A percentile compares a stretch with the other conserved stretches of the same genome.
Evolutionary conservation across 805 yeast species (phyloP).

Genomic region (Cyberlindnera bimundalis): DNA sequence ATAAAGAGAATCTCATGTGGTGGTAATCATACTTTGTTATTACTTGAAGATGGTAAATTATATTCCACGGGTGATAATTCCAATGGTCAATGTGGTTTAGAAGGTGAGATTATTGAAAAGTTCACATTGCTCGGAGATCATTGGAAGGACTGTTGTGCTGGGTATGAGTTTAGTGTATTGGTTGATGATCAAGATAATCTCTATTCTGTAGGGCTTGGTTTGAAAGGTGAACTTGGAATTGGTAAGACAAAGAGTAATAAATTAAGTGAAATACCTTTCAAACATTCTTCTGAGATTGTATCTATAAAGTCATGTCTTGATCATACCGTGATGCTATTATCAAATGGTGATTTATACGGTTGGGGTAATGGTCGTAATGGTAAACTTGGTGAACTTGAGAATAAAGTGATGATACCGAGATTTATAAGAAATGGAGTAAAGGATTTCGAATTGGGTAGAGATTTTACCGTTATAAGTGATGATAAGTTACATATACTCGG

Average conservation of each 20-base stretch:
- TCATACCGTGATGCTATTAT: constrained; percentile 38
- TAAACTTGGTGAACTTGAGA: constrained; percentile 36
- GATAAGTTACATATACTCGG: constrained; percentile 31
- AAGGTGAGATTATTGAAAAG: constrained; percentile 7
- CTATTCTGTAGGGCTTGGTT: constrained; percentile 59
- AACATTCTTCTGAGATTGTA: constrained; percentile 4
- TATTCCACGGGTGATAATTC: constrained; percentile 59
- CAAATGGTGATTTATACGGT: constrained; percentile 47
- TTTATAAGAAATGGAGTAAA: neutral
- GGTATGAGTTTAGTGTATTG: constrained; percentile 74
- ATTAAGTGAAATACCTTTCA: constrained; percentile 10
- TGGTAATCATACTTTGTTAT: constrained; percentile 78
- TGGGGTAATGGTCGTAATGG: constrained; percentile 72
- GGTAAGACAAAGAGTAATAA: constrained; percentile 26
- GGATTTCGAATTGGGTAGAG: constrained; percentile 46
- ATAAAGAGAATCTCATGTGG: constrained; percentile 62
- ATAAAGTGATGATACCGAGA: constrained; percentile 19
- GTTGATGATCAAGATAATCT: constrained; percentile 40
- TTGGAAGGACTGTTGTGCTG: constrained; percentile 57
- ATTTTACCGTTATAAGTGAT: constrained; percentile 44
- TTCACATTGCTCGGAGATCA: constrained; percentile 22
- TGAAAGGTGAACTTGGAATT: constrained; percentile 71
- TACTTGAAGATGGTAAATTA: constrained; percentile 50
- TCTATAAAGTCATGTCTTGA: constrained; percentile 40
- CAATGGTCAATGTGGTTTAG: constrained; percentile 52